Percentiles rank a stretch among this genome's conserved stretches.
phyloP scores from a whole-genome alignment of 2,329 filamentous ascomycete species.

The Acephala macrosclerotiorum region DNA sequence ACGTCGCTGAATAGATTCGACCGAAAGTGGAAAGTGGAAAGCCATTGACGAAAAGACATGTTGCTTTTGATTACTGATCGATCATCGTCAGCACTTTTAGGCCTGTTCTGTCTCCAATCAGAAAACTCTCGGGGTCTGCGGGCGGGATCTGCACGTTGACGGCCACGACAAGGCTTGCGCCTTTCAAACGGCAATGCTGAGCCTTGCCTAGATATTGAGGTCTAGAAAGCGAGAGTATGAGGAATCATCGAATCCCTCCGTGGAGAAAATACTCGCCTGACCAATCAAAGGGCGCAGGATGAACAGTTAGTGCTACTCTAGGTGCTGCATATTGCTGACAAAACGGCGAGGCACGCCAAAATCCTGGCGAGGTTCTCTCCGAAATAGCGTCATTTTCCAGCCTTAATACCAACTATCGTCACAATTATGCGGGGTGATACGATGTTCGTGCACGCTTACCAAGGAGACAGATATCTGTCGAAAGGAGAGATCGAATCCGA shows the following conservation, averaged over 20 bases:
- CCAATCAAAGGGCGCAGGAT: not conserved
- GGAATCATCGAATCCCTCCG: not conserved
- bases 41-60: not conserved
- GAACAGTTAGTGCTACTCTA: not conserved
- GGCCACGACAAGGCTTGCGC: not conserved
- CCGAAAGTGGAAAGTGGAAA: not conserved
- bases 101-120: not conserved
- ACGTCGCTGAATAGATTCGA: not conserved
- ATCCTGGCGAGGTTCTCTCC: not conserved
- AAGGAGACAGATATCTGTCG: not conserved
- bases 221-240: not conserved
- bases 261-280: not conserved
- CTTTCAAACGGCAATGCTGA: not conserved
- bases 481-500: not conserved
- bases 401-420: not conserved
- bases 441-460: not conserved
- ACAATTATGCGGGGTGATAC: not conserved
- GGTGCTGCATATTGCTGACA: constrained; percentile 1
- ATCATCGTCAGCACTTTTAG: not conserved
- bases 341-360: not conserved
- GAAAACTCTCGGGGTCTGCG: not conserved
- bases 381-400: not conserved
- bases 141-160: not conserved
- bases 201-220: not conserved
- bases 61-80: constrained; percentile 5